Evolutionary conservation across 2,329 filamentous ascomycete species (phyloP), one percentile per base, ranked within the genome.

Genomic region (Cytospora piceicola): DNA sequence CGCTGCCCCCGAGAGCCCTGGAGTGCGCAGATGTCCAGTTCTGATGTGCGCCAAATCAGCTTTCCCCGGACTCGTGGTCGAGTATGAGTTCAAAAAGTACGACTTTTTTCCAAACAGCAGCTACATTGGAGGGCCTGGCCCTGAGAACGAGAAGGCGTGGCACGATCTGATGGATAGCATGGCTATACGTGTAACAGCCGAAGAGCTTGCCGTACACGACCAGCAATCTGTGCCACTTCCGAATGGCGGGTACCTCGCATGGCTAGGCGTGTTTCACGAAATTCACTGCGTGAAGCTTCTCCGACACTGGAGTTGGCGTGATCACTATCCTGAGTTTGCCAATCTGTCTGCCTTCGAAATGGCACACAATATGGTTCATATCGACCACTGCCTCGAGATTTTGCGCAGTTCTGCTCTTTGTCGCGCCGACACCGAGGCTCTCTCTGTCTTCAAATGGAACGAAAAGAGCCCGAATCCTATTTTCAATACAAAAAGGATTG

Each of bases 241-340:
- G 3, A 3, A 29, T 1, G 55, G 55, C 12, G 55, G 55, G 7
- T 77, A 77, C 61, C 71, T 74, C 29, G 73, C 69, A 29, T 70
- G 70, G 20, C 64, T 77, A 20, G 75, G 77, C 52, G 69, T 74
- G 6, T 73, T 73, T 57, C 74, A 77, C 51, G 70, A 75, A 24
- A 66, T 76, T 0, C 75, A 77, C 66, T 77, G 75, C 61, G 70
- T 77, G 32, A 75, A 77, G 52, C 55, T 69, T 1, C 69, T 77
- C 15, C 72, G 75, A 1, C 55, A 58, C 3, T 46, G 55, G 55
- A 20, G 12, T 3, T 58, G 36, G 55, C 55, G 55, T 22, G 36
- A 58, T 2, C 34, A 58, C 22, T 58, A 58, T 17, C 17, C 36
- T 14, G 36, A 39, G 36, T 42, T 39, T 24, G 3, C 22, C 30